phyloP scores from a whole-genome alignment of 495 filamentous ascomycete genomes.

The Acidomyces sp. region DNA sequence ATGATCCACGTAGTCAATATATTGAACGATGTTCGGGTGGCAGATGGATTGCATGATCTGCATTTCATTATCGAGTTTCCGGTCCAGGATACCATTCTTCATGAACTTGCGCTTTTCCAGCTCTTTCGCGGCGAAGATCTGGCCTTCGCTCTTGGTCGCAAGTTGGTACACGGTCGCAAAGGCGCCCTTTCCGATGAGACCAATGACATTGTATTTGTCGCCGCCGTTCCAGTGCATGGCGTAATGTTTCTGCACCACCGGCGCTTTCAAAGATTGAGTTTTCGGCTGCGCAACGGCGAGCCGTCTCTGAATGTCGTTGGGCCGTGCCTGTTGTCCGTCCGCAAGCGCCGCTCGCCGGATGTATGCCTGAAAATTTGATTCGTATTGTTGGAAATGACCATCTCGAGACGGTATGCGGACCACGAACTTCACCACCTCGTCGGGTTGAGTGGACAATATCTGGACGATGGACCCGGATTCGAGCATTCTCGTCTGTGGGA shows the following conservation, averaged over 20 bases:
- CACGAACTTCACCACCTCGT: slow-evolving; percentile 52
- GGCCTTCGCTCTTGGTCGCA: slow-evolving; percentile 63
- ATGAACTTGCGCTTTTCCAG: slow-evolving; percentile 80
- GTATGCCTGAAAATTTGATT: slow-evolving; percentile 44
- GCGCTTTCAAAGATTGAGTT: slow-evolving; percentile 20
- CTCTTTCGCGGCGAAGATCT: slow-evolving; percentile 78
- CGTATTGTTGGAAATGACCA: slow-evolving; percentile 44
- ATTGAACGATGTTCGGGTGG: slow-evolving; percentile 85
- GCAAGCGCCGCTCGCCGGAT: slow-evolving; percentile 20
- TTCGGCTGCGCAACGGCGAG: not conserved
- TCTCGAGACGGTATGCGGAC: slow-evolving; percentile 70
- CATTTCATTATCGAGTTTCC: slow-evolving; percentile 89
- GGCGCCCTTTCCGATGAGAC: slow-evolving; percentile 75
- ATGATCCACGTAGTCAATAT: slow-evolving; percentile 71
- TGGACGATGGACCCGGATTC: slow-evolving; percentile 58
- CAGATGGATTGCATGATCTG: slow-evolving; percentile 72
- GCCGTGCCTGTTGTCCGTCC: slow-evolving; percentile 3
- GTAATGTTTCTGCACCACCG: slow-evolving; percentile 30
- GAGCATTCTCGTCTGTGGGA: slow-evolving; percentile 45
- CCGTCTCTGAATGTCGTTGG: not conserved
- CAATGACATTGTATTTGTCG: slow-evolving; percentile 65
- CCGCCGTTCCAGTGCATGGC: slow-evolving; percentile 72
- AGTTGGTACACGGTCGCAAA: slow-evolving; percentile 87
- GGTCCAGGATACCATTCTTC: slow-evolving; percentile 71
- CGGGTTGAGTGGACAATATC: slow-evolving; percentile 40